These are phyloP conservation scores for Lentinula guzmanii DNA, from an alignment of 768 basidiomycete species.

Conservation along the genomic window DNA sequence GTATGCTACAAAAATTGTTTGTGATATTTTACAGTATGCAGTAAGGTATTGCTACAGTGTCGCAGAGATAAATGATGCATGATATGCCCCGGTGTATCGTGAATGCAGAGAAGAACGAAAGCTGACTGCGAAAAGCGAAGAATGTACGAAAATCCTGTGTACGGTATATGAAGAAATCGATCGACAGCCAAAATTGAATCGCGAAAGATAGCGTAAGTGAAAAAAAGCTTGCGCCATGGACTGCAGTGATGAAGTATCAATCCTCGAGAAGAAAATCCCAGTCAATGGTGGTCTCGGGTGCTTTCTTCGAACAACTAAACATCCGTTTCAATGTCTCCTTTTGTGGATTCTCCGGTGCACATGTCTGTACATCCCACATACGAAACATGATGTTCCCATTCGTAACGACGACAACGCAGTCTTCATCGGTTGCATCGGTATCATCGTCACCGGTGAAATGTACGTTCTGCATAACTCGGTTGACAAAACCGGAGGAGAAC, in stretches of 20 bases:
- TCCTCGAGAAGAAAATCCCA: slow-evolving; percentile 81
- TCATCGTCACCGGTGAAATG: slow-evolving; percentile 36
- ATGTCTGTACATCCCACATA: slow-evolving; percentile 74
- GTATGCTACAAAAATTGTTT: background rate
- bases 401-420: slow-evolving; percentile 62
- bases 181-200: too few relatives aligned
- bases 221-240: background rate
- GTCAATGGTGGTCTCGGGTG: slow-evolving; percentile 52
- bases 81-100: background rate
- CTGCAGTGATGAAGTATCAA: slow-evolving; percentile 17
- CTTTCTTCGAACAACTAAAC: slow-evolving; percentile 52
- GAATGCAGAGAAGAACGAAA: background rate
- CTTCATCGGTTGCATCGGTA: slow-evolving; percentile 34
- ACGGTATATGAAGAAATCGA: background rate
- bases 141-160: background rate
- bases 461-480: slow-evolving; percentile 54
- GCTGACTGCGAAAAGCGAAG: background rate
- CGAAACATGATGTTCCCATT: slow-evolving; percentile 57
- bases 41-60: slow-evolving; percentile 2
- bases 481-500: slow-evolving; percentile 70
- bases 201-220: background rate
- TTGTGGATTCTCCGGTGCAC: slow-evolving; percentile 54
- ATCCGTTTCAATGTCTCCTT: slow-evolving; percentile 62
- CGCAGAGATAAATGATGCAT: background rate
- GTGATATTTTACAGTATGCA: background rate